Evolutionary conservation across 2,329 filamentous ascomycete genomes (phyloP).

Genomic region (Blastomyces percursus): DNA sequence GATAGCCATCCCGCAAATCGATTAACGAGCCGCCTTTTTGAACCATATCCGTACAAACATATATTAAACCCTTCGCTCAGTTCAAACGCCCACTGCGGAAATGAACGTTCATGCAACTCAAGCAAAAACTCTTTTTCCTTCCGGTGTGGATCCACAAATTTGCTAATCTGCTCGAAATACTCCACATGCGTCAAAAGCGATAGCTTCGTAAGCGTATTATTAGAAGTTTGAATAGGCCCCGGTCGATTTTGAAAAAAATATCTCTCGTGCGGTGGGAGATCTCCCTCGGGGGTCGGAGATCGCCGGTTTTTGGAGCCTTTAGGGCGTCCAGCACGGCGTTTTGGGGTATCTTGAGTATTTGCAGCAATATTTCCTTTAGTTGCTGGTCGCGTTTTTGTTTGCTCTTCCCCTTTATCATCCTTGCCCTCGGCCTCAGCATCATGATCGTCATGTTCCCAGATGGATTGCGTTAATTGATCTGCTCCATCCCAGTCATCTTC

Average conservation of each 20-base stretch:
- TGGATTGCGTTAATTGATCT: conserved; percentile 56
- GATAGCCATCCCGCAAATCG: conserved; percentile 64
- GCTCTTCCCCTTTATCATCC: conserved; percentile 24
- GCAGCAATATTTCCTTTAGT: conserved; percentile 19
- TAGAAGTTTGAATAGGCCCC: conserved; percentile 70
- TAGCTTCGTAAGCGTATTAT: conserved; percentile 67
- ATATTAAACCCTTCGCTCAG: conserved; percentile 75
- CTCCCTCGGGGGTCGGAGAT: conserved; percentile 66
- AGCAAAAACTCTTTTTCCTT: conserved; percentile 61
- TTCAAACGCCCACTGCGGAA: conserved; percentile 89
- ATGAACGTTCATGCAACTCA: conserved; percentile 66
- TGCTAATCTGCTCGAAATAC: conserved; percentile 62
- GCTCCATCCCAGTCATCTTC: conserved; percentile 53
- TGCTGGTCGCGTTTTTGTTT: conserved; percentile 11
- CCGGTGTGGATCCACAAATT: conserved; percentile 57
- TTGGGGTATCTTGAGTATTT: conserved; percentile 16
- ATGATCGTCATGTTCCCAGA: conserved; percentile 38
- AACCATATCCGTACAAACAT: conserved; percentile 86
- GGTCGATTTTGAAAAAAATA: conserved; percentile 91
- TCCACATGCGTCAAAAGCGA: conserved; percentile 79
- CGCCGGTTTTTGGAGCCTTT: conserved; percentile 49
- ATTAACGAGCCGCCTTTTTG: conserved; percentile 65
- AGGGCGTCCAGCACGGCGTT: conserved; percentile 34
- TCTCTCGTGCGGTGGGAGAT: conserved; percentile 76
- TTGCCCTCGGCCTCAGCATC: conserved; percentile 22